Base-by-base conservation (phyloP, 106 monocot species). In the Narthecium ossifragum region DNA sequence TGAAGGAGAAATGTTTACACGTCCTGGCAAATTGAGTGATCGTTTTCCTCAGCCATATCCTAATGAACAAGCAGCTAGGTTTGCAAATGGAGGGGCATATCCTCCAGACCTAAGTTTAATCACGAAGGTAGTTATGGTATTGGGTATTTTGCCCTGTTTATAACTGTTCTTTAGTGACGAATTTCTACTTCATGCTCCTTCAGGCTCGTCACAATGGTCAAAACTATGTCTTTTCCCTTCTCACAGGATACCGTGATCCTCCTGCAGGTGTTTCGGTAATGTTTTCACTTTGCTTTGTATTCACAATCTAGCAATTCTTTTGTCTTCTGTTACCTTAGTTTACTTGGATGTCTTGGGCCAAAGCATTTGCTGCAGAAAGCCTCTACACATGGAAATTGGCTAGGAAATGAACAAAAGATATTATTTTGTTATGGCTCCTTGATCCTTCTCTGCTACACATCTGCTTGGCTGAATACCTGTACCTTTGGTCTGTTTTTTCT, bases 201-300 rank as follows among this genome's bases (percentile, higher is more conserved):
- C 68, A 93, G 93, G 93, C 93, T 36, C 87, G 93, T 9, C 88
- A 85, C 63, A 80, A 88, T 73, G 78, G 86, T 2, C 86, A 82
- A 68, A 87, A 87, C 72, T 93, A 88, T 50, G 93, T 82, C 20
- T 93, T 93, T 80, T 55, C 85, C 33, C 93, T 93, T 64, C 79
- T 93, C 34, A 93, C 85, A 66, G 88, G 93, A 28, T 93, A 93
- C 53, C 88, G 75, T 67, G 93, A 93, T 53, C 93, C 88, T 71
- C 93, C 93, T 77, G 88, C 88, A 53, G 93, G 93, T 59, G 57
- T 88, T 61, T 61, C 70, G 45, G 93, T 88, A 77, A 77, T 51
- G 31, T 17, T 70, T 27, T 51, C 14, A 52, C 31, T 39, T 24
- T 9, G 2, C n/a, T 57, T 28, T 7, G 3, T 26, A 13, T 28